Conservation (phyloP, 2,329 filamentous ascomycete genomes). For the Phialophora expanda region DNA sequence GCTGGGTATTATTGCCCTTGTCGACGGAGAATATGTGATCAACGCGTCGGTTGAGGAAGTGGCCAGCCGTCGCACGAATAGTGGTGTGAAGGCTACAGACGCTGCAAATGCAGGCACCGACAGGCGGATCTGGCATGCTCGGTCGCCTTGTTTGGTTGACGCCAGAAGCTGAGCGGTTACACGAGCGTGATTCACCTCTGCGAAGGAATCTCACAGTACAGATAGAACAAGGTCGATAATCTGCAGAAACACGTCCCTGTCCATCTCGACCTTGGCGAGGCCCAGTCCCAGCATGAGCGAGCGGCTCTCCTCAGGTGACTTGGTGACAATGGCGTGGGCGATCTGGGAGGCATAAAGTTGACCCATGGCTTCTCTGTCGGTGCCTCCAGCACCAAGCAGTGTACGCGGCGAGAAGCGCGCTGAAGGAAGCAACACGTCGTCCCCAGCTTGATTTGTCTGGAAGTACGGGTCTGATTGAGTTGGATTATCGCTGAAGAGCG, state of each 20-base stretch:
- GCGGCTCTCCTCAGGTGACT: conserved; percentile 67
- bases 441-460: conserved; percentile 51
- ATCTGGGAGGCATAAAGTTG: conserved; percentile 91
- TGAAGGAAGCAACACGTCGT: conserved; percentile 71
- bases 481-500: conserved; percentile 72
- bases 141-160: conserved; percentile 43
- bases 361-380: conserved; percentile 79
- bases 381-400: conserved; percentile 79
- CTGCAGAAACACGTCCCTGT: conserved; percentile 38
- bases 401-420: conserved; percentile 84
- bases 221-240: conserved; percentile 39
- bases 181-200: background rate
- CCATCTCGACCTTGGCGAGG: conserved; percentile 41
- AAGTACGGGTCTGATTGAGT: conserved; percentile 46
- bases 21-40: conserved; percentile 81
- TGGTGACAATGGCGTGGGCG: conserved; percentile 75
- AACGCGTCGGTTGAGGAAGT: conserved; percentile 82
- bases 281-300: conserved; percentile 58
- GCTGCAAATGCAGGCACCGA: conserved; percentile 31
- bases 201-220: conserved; percentile 30
- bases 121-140: conserved; percentile 45
- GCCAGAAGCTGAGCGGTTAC: conserved; percentile 24
- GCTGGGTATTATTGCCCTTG: conserved; percentile 75
- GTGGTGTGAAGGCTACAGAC: conserved; percentile 35
- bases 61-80: conserved; percentile 34